Evolutionary conservation across 2,329 filamentous ascomycete genomes (phyloP).

Genomic region (Colletotrichum sp.): DNA sequence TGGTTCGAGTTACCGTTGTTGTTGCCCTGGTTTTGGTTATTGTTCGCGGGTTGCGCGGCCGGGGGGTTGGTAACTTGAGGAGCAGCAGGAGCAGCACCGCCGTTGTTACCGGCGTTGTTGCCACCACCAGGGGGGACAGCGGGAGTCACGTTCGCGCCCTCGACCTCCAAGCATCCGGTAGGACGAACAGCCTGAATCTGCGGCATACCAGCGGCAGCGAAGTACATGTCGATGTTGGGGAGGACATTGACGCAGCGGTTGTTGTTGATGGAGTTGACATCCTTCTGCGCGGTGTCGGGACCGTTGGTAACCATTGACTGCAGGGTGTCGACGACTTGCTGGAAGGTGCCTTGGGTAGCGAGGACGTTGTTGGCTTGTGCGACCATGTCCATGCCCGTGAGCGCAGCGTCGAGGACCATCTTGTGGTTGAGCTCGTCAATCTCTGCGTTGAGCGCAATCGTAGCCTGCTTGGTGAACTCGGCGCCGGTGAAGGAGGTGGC

Average conservation of each 20-base stretch:
- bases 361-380: slow-evolving; percentile 23
- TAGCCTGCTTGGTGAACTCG: slow-evolving; percentile 25
- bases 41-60: background rate
- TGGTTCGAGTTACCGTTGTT: background rate
- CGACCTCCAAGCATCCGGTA: slow-evolving; percentile 24
- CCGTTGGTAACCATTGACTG: slow-evolving; percentile 25
- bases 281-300: slow-evolving; percentile 24
- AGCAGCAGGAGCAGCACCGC: background rate
- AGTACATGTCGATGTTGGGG: slow-evolving; percentile 28
- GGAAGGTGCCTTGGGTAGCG: slow-evolving; percentile 24
- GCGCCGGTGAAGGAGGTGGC: slow-evolving; percentile 23
- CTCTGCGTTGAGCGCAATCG: slow-evolving; percentile 26
- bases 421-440: slow-evolving; percentile 28
- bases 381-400: slow-evolving; percentile 14
- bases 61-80: background rate
- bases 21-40: background rate
- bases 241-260: slow-evolving; percentile 28
- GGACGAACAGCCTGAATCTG: slow-evolving; percentile 18
- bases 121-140: background rate
- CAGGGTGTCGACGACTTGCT: slow-evolving; percentile 24
- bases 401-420: slow-evolving; percentile 23
- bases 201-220: slow-evolving; percentile 22
- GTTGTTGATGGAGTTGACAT: slow-evolving; percentile 25
- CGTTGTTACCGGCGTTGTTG: background rate
- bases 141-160: slow-evolving; percentile 8